These are phyloP conservation scores for Hypoxylon sp. DNA, from an alignment of 2,329 filamentous ascomycete genomes.

Conservation along the genomic window DNA sequence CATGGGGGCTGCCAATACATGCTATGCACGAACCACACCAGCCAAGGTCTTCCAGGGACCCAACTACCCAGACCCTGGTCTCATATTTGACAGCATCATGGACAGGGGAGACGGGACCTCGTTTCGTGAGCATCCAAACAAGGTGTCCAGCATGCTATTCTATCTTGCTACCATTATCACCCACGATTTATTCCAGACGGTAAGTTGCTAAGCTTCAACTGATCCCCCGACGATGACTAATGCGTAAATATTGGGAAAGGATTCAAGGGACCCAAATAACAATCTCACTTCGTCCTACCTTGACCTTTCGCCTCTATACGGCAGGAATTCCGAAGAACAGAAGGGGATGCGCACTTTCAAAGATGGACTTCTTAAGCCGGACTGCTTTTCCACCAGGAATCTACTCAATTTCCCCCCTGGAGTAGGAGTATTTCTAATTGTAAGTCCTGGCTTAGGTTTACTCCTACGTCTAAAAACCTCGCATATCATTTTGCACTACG, in stretches of 20 bases:
- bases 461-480: not conserved
- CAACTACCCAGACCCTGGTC: constrained; percentile 47
- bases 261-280: constrained; percentile 53
- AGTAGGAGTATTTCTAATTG: constrained; percentile 74
- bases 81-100: constrained; percentile 51
- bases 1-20: constrained; percentile 49
- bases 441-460: constrained; percentile 31
- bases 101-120: constrained; percentile 39
- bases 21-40: constrained; percentile 49
- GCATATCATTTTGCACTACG: not conserved
- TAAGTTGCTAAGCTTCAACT: constrained; percentile 1
- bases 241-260: constrained; percentile 35
- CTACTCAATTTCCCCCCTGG: constrained; percentile 77
- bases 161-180: constrained; percentile 65
- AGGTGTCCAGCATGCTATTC: constrained; percentile 60
- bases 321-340: constrained; percentile 74
- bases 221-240: not conserved
- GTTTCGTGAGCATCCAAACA: constrained; percentile 54
- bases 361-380: constrained; percentile 76
- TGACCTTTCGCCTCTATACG: constrained; percentile 78
- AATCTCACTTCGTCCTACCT: constrained; percentile 75
- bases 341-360: constrained; percentile 76
- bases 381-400: constrained; percentile 76
- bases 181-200: constrained; percentile 61
- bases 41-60: constrained; percentile 43